Evolutionary conservation across 1,139 yeast species (phyloP).

Genomic region (Kodamaea alishanica): DNA sequence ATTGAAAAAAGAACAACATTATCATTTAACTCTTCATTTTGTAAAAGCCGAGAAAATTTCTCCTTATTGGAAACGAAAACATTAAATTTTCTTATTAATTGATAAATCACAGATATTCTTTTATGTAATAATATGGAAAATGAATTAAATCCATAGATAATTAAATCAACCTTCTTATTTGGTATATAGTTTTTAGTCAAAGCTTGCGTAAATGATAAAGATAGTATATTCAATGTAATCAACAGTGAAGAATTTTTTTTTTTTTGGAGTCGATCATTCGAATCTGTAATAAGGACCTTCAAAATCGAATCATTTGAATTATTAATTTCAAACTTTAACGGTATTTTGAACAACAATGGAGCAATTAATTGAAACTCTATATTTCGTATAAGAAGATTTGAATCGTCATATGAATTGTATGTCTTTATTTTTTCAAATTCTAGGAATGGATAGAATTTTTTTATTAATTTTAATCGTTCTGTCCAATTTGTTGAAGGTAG

Average conservation of each 20-base stretch:
- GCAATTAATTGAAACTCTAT: constrained; percentile 22
- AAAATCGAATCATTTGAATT: constrained; percentile 18
- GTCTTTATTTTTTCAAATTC: constrained; percentile 20
- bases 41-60: constrained; percentile 7
- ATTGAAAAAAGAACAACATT: constrained; percentile 17
- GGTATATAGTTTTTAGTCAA: constrained; percentile 26
- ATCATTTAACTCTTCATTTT: constrained; percentile 14
- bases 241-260: constrained; percentile 3
- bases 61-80: constrained; percentile 7
- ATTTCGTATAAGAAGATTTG: constrained; percentile 14
- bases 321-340: constrained; percentile 18
- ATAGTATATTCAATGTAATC: constrained; percentile 17
- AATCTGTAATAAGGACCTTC: constrained; percentile 1
- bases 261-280: constrained; percentile 1
- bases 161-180: constrained; percentile 23
- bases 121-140: constrained; percentile 24
- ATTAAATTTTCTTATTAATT: constrained; percentile 18
- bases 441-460: constrained; percentile 26
- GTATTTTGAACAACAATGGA: constrained; percentile 24
- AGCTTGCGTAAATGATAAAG: constrained; percentile 20
- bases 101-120: constrained; percentile 20
- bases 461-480: constrained; percentile 25
- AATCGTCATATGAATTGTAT: constrained; percentile 11
- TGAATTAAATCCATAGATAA: constrained; percentile 33
- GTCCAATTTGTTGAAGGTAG: constrained; percentile 38